These are phyloP conservation scores for Mortierella sp. DNA, from an alignment of 371 early-diverging fungal genomes.

Conservation along the genomic window DNA sequence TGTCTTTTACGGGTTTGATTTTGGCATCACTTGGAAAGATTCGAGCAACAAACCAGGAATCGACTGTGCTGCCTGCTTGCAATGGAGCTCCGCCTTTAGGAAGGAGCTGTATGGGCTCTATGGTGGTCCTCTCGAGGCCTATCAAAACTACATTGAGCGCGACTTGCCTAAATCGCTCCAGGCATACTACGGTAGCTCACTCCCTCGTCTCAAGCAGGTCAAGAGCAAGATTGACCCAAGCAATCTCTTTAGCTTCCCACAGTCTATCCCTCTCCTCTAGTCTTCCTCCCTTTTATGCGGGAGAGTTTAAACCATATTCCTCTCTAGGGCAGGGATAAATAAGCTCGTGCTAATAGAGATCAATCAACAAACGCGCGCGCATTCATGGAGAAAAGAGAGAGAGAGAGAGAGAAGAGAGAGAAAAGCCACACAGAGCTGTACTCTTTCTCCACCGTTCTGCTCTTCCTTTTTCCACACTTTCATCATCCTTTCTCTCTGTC, in stretches of 20 bases:
- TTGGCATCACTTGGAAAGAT: conserved; percentile 46
- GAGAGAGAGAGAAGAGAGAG: too few relatives aligned
- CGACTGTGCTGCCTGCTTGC: conserved; percentile 42
- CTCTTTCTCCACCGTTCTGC: too few relatives aligned
- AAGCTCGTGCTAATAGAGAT: too few relatives aligned
- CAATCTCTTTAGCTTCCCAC: conserved; percentile 55
- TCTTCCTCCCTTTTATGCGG: too few relatives aligned
- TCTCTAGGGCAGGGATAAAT: too few relatives aligned
- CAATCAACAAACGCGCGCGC: too few relatives aligned
- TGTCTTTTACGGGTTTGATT: conserved; percentile 49
- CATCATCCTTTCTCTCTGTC: too few relatives aligned
- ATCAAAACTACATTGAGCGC: conserved; percentile 52
- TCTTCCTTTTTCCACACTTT: too few relatives aligned
- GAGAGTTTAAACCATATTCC: too few relatives aligned
- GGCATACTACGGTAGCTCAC: conserved; percentile 53
- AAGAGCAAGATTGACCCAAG: conserved; percentile 49
- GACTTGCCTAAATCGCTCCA: conserved; percentile 43
- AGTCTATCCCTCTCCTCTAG: conserved; percentile 48
- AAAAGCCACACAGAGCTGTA: too few relatives aligned
- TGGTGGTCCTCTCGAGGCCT: conserved; percentile 27
- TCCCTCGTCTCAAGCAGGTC: conserved; percentile 37
- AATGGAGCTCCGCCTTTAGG: conserved; percentile 29
- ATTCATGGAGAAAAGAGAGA: too few relatives aligned
- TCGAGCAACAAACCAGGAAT: conserved; percentile 26
- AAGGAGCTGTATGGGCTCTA: conserved; percentile 44